Percentiles rank a stretch among this genome's conserved stretches.
phyloP scores from a whole-genome alignment of 805 yeast species.

The Wickerhamomyces alni region DNA sequence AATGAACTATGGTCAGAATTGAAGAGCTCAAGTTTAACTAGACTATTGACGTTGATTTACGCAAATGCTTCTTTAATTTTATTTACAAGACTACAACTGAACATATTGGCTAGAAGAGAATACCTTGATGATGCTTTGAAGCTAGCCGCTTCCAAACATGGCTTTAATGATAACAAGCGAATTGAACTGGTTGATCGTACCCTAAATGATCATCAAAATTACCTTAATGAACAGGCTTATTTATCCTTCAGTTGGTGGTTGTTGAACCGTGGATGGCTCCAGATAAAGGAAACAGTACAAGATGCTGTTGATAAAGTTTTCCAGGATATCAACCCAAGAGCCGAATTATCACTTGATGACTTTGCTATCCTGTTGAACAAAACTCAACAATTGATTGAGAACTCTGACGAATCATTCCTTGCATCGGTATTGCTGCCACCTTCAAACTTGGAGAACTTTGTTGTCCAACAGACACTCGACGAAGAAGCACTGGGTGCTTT shows the following conservation, averaged over 20 bases:
- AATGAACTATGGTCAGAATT: constrained; percentile 80
- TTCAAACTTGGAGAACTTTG: constrained; percentile 42
- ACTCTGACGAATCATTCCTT: constrained; percentile 18
- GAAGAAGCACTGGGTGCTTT: constrained; percentile 29
- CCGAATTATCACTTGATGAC: constrained; percentile 59
- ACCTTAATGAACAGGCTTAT: constrained; percentile 72
- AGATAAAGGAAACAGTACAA: constrained; percentile 47
- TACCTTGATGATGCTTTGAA: constrained; percentile 75
- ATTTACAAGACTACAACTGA: constrained; percentile 79
- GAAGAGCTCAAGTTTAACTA: constrained; percentile 65
- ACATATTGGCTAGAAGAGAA: constrained; percentile 80
- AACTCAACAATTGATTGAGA: constrained; percentile 32
- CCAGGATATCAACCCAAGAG: constrained; percentile 60
- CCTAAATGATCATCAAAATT: constrained; percentile 29
- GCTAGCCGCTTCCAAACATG: constrained; percentile 48
- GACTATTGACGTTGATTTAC: constrained; percentile 68
- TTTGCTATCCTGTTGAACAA: constrained; percentile 41
- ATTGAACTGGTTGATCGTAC: constrained; percentile 16
- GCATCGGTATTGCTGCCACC: constrained; percentile 42
- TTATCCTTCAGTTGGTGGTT: constrained; percentile 92
- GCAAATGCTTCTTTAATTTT: constrained; percentile 64
- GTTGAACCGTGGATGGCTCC: constrained; percentile 76
- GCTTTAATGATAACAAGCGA: constrained; percentile 11
- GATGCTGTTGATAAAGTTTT: constrained; percentile 55
- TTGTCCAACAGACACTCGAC: constrained; percentile 48